These are phyloP conservation scores for Lactuca saligna DNA, from an alignment of 129 eudicot species.

Conservation along the genomic window DNA sequence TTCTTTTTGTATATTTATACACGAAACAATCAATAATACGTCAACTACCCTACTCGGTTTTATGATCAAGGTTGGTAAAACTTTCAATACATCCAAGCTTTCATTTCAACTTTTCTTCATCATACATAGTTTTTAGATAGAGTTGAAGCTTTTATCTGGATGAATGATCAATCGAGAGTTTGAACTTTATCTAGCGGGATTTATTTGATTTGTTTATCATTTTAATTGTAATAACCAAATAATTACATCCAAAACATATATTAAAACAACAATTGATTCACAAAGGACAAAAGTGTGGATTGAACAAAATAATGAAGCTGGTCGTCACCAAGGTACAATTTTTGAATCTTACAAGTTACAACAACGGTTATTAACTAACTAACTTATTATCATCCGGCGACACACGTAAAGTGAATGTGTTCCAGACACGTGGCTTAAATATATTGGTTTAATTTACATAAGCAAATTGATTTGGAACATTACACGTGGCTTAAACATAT, in stretches of 20 bases:
- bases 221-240: no score
- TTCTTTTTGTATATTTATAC: background rate
- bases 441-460: background rate
- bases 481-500: slow-evolving; percentile 16
- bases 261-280: background rate
- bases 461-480: no score
- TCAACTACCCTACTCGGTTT: background rate
- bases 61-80: background rate
- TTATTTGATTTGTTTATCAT: no score
- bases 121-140: no score
- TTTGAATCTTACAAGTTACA: background rate
- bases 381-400: background rate
- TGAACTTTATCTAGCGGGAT: no score
- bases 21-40: background rate
- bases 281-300: background rate
- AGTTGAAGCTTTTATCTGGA: no score
- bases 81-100: no score
- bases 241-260: background rate
- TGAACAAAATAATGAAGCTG: background rate
- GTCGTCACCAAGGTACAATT: slow-evolving; percentile 2
- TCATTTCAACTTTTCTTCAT: no score
- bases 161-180: no score
- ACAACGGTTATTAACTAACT: background rate
- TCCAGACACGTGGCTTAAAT: slow-evolving; percentile 15
- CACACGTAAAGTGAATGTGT: slow-evolving; percentile 19